Conservation (phyloP, 2,329 filamentous ascomycete species). For the Laburnicola sp. region DNA sequence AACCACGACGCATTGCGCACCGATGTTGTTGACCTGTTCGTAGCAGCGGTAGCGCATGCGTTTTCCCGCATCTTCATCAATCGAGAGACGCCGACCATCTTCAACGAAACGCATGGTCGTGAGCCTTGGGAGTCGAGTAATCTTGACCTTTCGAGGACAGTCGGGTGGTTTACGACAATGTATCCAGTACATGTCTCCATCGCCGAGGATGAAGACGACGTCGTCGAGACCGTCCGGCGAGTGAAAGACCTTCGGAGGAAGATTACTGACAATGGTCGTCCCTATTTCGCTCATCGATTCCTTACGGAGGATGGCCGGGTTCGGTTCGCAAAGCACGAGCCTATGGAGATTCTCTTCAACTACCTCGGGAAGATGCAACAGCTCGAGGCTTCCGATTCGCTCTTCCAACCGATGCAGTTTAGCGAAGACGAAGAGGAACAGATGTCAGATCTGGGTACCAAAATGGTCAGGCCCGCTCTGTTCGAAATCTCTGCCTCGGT, state of each 20-base stretch:
- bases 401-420: conserved; percentile 46
- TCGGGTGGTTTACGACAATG: conserved; percentile 64
- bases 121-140: conserved; percentile 49
- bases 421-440: conserved; percentile 29
- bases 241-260: conserved; percentile 58
- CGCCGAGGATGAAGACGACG: conserved; percentile 52
- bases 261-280: conserved; percentile 51
- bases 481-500: conserved; percentile 40
- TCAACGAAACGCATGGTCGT: conserved; percentile 43
- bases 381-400: conserved; percentile 51
- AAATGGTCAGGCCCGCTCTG: conserved; percentile 32
- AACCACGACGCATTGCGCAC: conserved; percentile 53
- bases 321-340: conserved; percentile 47
- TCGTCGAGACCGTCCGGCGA: conserved; percentile 56
- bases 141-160: conserved; percentile 59
- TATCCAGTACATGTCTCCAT: conserved; percentile 54
- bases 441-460: conserved; percentile 34
- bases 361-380: conserved; percentile 57
- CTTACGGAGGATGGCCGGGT: conserved; percentile 32
- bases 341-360: conserved; percentile 63
- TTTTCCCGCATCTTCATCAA: conserved; percentile 61
- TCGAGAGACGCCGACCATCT: conserved; percentile 55
- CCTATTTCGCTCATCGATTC: conserved; percentile 52
- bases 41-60: conserved; percentile 59
- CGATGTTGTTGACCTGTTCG: conserved; percentile 58